Conservation (phyloP, 257 asterid genomes). For the Paulownia fortunei region DNA sequence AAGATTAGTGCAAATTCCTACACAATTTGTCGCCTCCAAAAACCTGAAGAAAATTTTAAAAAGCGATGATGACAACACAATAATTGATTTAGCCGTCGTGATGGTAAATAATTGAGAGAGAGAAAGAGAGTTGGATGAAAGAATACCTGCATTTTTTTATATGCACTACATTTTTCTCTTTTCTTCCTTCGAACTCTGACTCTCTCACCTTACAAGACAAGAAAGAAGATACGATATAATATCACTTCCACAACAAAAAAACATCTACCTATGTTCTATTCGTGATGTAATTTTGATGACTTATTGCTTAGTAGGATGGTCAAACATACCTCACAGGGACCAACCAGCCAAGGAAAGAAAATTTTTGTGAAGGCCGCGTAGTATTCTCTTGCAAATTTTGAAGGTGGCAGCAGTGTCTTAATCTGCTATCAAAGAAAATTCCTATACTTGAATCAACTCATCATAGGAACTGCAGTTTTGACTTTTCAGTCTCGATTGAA, state of each 20-base stretch:
- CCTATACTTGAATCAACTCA: too few relatives aligned
- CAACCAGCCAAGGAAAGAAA: slow-evolving; percentile 77
- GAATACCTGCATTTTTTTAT: slow-evolving; percentile 76
- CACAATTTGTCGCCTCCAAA: slow-evolving; percentile 77
- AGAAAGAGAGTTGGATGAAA: not conserved
- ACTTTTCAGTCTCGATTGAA: too few relatives aligned
- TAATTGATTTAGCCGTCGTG: not conserved
- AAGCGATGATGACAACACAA: not conserved
- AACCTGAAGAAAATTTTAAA: slow-evolving; percentile 46
- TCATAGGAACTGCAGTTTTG: too few relatives aligned
- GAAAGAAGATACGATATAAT: not conserved
- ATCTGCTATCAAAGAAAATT: too few relatives aligned
- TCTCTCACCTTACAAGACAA: slow-evolving; percentile 52
- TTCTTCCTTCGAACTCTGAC: slow-evolving; percentile 60
- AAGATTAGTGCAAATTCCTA: slow-evolving; percentile 80
- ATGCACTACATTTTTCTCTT: slow-evolving; percentile 65
- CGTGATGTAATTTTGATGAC: too few relatives aligned
- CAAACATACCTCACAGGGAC: slow-evolving; percentile 61
- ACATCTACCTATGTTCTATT: too few relatives aligned
- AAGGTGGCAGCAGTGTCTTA: slow-evolving; percentile 39
- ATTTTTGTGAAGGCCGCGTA: slow-evolving; percentile 66
- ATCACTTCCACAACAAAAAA: too few relatives aligned
- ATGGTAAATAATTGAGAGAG: slow-evolving; percentile 10
- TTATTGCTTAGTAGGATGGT: too few relatives aligned
- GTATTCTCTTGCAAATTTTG: slow-evolving; percentile 60